Conservation (phyloP, 495 filamentous ascomycete genomes). For the Neurospora cerealis region DNA sequence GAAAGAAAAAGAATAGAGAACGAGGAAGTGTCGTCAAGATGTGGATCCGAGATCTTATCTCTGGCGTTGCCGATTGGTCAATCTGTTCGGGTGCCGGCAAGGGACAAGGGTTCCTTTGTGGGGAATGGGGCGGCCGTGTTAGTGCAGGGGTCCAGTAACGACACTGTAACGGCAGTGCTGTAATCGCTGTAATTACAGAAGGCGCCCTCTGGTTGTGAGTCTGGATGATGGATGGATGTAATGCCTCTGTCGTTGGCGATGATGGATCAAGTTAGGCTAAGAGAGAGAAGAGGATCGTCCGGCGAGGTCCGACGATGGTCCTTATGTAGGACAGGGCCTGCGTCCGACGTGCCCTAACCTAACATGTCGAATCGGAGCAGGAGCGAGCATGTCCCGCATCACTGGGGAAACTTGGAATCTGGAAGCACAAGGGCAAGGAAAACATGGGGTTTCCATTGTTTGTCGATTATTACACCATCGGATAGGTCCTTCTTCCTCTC, state of each 20-base stretch:
- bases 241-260: too few species aligned
- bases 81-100: neutral
- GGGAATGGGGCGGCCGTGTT: neutral
- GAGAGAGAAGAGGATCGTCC: neutral
- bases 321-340: neutral
- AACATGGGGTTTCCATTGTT: neutral
- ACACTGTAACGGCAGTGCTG: neutral
- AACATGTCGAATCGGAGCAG: neutral
- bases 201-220: neutral
- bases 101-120: neutral
- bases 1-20: neutral
- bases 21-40: neutral
- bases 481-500: too few species aligned
- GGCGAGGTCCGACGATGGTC: too few species aligned
- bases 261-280: neutral
- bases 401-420: neutral
- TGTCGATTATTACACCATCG: neutral
- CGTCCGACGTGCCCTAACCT: neutral
- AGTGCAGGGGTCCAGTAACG: neutral
- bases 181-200: neutral
- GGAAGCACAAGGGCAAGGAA: neutral
- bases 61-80: neutral
- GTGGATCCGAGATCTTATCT: neutral
- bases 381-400: neutral
- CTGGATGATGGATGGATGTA: too few species aligned